Conservation (phyloP, 192 early-diverging fungal genomes). For the Umbelopsis sp. region DNA sequence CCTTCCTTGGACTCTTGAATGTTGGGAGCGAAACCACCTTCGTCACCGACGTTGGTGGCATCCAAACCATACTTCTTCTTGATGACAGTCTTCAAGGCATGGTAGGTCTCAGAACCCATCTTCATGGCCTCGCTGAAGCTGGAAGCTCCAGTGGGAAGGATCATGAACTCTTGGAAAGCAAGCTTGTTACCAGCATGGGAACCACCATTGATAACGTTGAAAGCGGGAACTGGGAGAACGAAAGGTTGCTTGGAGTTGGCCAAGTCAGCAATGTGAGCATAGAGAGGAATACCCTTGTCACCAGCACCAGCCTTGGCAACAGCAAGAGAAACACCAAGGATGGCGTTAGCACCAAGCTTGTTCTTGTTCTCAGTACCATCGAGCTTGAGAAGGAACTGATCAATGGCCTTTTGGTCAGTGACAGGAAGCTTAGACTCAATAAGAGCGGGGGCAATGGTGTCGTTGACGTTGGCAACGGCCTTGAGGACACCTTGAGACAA, state of each 20-base stretch:
- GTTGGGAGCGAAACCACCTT: conserved; percentile 99
- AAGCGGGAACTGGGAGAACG: conserved; percentile 93
- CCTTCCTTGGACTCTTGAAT: conserved; percentile 97
- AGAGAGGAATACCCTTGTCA: conserved; percentile 92
- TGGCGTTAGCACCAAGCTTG: conserved; percentile 97
- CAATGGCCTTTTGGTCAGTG: conserved; percentile 84
- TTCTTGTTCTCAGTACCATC: conserved; percentile 97
- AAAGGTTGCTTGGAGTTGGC: conserved; percentile 81
- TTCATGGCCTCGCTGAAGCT: conserved; percentile 96
- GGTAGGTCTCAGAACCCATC: conserved; percentile 98
- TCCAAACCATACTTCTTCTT: conserved; percentile 99
- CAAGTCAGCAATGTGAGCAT: conserved; percentile 92
- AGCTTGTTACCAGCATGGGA: conserved; percentile 99
- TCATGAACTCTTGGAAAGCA: conserved; percentile 99
- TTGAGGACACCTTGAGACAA: conserved; percentile 76
- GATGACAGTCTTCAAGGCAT: conserved; percentile 94
- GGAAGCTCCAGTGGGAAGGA: conserved; percentile 91
- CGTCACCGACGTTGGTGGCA: conserved; percentile 99
- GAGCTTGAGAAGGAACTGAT: conserved; percentile 88
- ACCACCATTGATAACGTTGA: conserved; percentile 99
- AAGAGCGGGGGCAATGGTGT: conserved; percentile 83
- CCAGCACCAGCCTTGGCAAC: conserved; percentile 95
- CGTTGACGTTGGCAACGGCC: conserved; percentile 92
- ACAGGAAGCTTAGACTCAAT: conserved; percentile 81
- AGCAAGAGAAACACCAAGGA: conserved; percentile 97